Evolutionary conservation across 2,329 filamentous ascomycete genomes (phyloP).

Genomic region (Cryoendolithus antarcticus): DNA sequence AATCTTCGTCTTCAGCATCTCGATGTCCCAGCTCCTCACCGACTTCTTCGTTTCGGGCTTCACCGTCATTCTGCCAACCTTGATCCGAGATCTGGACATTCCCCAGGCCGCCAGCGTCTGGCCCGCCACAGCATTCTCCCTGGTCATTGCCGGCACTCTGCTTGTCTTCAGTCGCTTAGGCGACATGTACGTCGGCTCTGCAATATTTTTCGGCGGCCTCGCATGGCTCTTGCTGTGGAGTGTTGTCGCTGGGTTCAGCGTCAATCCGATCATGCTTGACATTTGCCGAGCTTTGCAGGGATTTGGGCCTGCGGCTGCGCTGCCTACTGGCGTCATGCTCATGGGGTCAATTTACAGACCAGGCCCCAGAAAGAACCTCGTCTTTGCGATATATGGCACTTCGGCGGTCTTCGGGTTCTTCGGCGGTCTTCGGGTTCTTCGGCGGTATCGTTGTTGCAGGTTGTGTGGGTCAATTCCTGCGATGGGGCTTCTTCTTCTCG

Average conservation of each 20-base stretch:
- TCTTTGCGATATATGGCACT: slow-evolving; percentile 33
- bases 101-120: slow-evolving; percentile 48
- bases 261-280: slow-evolving; percentile 19
- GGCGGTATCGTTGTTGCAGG: slow-evolving; percentile 53
- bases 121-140: slow-evolving; percentile 38
- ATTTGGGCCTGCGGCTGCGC: slow-evolving; percentile 19
- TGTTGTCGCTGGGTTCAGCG: slow-evolving; percentile 17
- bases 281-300: slow-evolving; percentile 21
- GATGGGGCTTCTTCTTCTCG: slow-evolving; percentile 57
- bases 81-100: slow-evolving; percentile 51
- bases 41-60: slow-evolving; percentile 72
- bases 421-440: slow-evolving; percentile 44
- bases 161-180: slow-evolving; percentile 31
- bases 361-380: slow-evolving; percentile 21
- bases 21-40: slow-evolving; percentile 19
- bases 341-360: slow-evolving; percentile 20
- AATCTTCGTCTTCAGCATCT: slow-evolving; percentile 44
- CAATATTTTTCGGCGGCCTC: slow-evolving; percentile 46
- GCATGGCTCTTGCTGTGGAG: slow-evolving; percentile 27
- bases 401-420: slow-evolving; percentile 44
- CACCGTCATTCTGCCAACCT: slow-evolving; percentile 50
- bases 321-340: slow-evolving; percentile 18
- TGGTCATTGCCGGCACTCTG: slow-evolving; percentile 35
- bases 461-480: slow-evolving; percentile 39
- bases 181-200: slow-evolving; percentile 50